phyloP scores from a whole-genome alignment of 2,329 filamentous ascomycete species.

The Lecanicillium sp. region DNA sequence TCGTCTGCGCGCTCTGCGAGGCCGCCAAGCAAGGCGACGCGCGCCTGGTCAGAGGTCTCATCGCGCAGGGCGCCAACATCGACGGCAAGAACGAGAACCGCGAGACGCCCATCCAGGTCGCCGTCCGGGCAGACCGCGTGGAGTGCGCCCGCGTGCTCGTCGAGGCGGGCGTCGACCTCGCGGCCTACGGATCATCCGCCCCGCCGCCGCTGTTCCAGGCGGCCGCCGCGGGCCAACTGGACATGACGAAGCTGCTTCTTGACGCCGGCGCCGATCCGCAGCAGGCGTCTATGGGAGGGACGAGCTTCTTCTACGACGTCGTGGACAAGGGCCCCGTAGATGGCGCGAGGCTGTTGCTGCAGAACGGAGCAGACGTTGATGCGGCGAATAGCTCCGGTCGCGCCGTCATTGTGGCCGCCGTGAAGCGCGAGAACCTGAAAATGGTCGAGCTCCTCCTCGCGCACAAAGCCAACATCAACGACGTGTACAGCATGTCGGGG shows the following conservation, averaged over 20 bases:
- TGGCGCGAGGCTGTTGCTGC: slow-evolving; percentile 9
- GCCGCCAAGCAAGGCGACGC: slow-evolving; percentile 18
- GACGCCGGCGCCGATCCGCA: slow-evolving; percentile 4
- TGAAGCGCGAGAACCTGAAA: slow-evolving; percentile 3
- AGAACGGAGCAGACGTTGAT: slow-evolving; percentile 10
- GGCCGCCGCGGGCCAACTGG: slow-evolving; percentile 11
- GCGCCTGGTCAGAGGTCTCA: slow-evolving; percentile 18
- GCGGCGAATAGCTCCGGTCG: neutral
- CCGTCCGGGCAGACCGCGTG: slow-evolving; percentile 17
- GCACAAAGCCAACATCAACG: slow-evolving; percentile 5
- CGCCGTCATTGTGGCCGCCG: slow-evolving; percentile 1
- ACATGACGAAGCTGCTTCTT: slow-evolving; percentile 9
- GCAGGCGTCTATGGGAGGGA: neutral
- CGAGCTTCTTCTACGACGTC: slow-evolving; percentile 13
- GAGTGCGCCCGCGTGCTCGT: slow-evolving; percentile 23
- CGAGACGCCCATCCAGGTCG: slow-evolving; percentile 20
- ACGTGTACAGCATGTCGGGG: neutral
- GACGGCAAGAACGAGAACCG: slow-evolving; percentile 21
- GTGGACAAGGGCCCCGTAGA: slow-evolving; percentile 5
- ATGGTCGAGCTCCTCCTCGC: slow-evolving; percentile 6
- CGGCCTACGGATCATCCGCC: slow-evolving; percentile 5
- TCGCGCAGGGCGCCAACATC: slow-evolving; percentile 21
- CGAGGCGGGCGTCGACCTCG: slow-evolving; percentile 20
- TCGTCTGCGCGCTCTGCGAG: slow-evolving; percentile 13
- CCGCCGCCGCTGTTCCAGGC: slow-evolving; percentile 22